Conservation (phyloP, 306 rosid genomes). For the Macrotyloma uniflorum region DNA sequence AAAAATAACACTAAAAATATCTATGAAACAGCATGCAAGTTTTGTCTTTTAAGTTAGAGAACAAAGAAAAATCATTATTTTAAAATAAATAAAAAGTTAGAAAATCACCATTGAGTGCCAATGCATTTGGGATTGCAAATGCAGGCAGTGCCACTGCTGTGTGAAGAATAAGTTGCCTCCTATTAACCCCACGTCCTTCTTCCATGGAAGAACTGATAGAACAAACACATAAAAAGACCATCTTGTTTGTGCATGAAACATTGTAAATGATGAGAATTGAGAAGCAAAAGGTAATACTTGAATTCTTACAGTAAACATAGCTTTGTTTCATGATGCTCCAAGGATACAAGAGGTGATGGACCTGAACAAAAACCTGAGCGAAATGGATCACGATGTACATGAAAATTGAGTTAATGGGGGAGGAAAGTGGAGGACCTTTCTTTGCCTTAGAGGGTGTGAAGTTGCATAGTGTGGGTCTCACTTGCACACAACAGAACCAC, state of each 20-base stretch:
- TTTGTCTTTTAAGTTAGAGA: background rate
- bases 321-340: constrained; percentile 10
- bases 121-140: constrained; percentile 48
- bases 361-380: constrained; percentile 31
- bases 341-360: constrained; percentile 26
- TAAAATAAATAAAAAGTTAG: background rate
- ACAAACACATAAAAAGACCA: background rate
- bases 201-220: constrained; percentile 35
- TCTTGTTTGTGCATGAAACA: background rate
- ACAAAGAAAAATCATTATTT: background rate
- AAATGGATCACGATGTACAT: background rate
- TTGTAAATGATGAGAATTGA: background rate
- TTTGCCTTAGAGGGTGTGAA: constrained; percentile 19
- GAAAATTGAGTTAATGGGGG: background rate
- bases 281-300: background rate
- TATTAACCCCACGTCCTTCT: constrained; percentile 34
- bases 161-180: constrained; percentile 65
- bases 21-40: background rate
- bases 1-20: background rate
- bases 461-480: constrained; percentile 38
- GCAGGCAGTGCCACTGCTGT: constrained; percentile 39
- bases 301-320: constrained; percentile 33
- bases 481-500: constrained; percentile 24
- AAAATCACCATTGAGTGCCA: constrained; percentile 42
- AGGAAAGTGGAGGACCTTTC: constrained; percentile 16